Evolutionary conservation across 495 filamentous ascomycete genomes (phyloP), one percentile per base, ranked within the genome.

Genomic region (Glonium stellatum): DNA sequence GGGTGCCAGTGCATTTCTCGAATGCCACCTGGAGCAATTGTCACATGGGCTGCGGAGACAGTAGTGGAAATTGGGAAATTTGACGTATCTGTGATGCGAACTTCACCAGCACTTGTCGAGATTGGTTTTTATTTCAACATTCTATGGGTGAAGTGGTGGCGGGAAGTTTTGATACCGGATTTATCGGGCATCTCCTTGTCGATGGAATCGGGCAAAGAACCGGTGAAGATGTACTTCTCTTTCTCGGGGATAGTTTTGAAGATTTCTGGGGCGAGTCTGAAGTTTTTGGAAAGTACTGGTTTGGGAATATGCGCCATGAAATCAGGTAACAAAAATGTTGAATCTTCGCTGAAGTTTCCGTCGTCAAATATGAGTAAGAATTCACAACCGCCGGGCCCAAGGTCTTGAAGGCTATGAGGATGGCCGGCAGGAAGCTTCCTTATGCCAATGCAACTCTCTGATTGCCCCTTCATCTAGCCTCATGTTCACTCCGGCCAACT

Each of bases 1-100:
- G 85, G 84, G 62, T 90, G 87, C 87, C 88, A 92, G n/a, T 92
- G 87, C 44, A 92, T 80, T 68, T 92, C 88, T 2, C 88, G 81
- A 80, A 92, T 80, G 0, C 82, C 85, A 42, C 86, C 86, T 0
- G 87, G 86, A 42, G 83, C 75, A 18, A 92, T 79, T 50, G 72
- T 71, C 9, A 85, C 66, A 63, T 84, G 82, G 6, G 82, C 84
- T 1, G 84, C 84, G 0, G 84, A 82, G 15, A 88, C 76, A 0
- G 81, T 87, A 63, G 81, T 75, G 47, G 84, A 82, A 60, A 87
- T 76, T 21, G 78, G 78, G 64, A 88, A 88, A 67, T 85, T 87
- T 27, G 69, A 77, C n/a, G 82, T 82, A 67, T 88, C 84, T 2
- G 80, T 78, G 63, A 86, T 86, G 21, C 82, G 78, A 1, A 86